Evolutionary conservation across 2,329 filamentous ascomycete genomes (phyloP).

Genomic region (Colletotrichum graminicola): DNA sequence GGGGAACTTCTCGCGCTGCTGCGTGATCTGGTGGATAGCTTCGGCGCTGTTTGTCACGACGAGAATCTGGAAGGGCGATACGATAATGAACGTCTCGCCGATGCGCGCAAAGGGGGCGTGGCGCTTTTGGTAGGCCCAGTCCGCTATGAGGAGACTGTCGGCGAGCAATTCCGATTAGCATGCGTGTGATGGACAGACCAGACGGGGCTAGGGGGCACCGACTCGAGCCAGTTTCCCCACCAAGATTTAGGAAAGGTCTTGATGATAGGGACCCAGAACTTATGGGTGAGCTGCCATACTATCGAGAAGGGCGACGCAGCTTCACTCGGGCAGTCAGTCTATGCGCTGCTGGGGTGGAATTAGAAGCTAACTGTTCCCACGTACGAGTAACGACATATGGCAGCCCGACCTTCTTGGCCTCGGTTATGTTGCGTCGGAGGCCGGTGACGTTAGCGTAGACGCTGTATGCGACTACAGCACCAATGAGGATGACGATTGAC

Average conservation of each 20-base stretch:
- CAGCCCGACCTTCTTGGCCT: slow-evolving; percentile 64
- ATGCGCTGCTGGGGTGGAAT: not conserved
- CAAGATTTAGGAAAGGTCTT: slow-evolving; percentile 65
- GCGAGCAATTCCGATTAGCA: slow-evolving; percentile 37
- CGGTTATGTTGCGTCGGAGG: slow-evolving; percentile 60
- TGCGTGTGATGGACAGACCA: not conserved
- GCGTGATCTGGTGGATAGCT: slow-evolving; percentile 73
- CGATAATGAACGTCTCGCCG: slow-evolving; percentile 75
- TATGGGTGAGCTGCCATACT: slow-evolving; percentile 67
- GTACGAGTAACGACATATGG: slow-evolving; percentile 67
- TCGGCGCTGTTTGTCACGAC: slow-evolving; percentile 74
- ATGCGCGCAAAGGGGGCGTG: slow-evolving; percentile 69
- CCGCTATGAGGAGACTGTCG: slow-evolving; percentile 65
- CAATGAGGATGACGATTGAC: slow-evolving; percentile 52
- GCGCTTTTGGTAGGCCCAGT: slow-evolving; percentile 70
- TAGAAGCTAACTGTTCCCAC: slow-evolving; percentile 45
- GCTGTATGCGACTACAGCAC: slow-evolving; percentile 51
- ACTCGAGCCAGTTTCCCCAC: slow-evolving; percentile 72
- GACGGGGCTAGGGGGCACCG: slow-evolving; percentile 47
- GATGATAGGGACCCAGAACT: slow-evolving; percentile 68
- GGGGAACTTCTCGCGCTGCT: slow-evolving; percentile 77
- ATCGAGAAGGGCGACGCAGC: slow-evolving; percentile 63
- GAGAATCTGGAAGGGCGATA: slow-evolving; percentile 66
- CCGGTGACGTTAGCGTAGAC: slow-evolving; percentile 50
- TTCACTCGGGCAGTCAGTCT: slow-evolving; percentile 44